phyloP scores from a whole-genome alignment of 495 filamentous ascomycete species.

The Daldinia concentrica region DNA sequence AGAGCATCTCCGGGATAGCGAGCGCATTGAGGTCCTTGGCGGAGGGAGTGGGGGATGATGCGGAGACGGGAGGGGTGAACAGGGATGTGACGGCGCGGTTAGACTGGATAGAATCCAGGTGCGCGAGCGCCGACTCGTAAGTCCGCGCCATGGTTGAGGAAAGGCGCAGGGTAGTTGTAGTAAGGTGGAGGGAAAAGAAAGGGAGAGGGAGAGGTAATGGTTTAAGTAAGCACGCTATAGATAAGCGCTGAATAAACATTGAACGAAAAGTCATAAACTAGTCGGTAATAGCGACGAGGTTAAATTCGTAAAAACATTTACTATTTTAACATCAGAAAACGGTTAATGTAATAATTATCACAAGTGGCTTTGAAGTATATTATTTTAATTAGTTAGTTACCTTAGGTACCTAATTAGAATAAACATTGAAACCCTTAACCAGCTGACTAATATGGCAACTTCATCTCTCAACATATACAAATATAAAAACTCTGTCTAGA shows the following conservation, averaged over 20 bases:
- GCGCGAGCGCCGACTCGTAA: conserved; percentile 53
- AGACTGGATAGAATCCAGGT: conserved; percentile 77
- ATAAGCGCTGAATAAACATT: no score
- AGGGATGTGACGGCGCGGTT: conserved; percentile 69
- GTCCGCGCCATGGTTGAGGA: conserved; percentile 43
- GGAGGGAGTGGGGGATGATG: conserved; percentile 13
- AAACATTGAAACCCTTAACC: not conserved
- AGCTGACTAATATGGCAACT: no score
- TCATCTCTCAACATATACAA: no score
- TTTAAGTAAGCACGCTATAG: not conserved
- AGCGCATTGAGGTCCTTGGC: conserved; percentile 68
- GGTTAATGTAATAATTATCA: no score
- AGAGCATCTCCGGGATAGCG: conserved; percentile 87
- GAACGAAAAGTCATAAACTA: no score
- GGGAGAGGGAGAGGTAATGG: not conserved
- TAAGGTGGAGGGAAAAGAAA: not conserved
- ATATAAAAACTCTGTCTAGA: no score
- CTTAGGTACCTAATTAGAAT: no score
- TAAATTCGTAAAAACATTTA: not conserved
- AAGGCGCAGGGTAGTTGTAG: not conserved
- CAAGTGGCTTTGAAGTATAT: no score
- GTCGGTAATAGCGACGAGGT: no score
- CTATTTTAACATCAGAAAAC: no score
- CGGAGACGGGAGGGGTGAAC: conserved; percentile 36
- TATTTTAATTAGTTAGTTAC: no score